Conservation (phyloP, 78 protist species). For the Emiliania huxleyi region DNA sequence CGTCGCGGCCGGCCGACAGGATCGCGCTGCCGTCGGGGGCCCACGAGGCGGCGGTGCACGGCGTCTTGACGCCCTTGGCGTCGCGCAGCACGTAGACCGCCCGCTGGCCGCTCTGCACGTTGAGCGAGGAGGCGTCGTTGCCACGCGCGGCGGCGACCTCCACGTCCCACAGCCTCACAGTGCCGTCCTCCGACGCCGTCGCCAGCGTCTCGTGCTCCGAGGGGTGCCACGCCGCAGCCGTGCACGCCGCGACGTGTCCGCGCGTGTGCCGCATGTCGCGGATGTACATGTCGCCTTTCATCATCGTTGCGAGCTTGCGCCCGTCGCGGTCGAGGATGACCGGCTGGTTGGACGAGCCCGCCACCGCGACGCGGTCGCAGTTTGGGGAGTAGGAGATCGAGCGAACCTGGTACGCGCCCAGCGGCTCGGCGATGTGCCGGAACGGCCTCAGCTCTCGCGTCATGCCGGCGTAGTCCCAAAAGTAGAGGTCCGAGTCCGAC, state of each 20-base stretch:
- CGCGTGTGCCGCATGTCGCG: not conserved
- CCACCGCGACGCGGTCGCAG: not conserved
- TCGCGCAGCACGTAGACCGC: not conserved
- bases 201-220: not conserved
- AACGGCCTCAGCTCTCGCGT: not conserved
- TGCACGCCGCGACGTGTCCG: not conserved
- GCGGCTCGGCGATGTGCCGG: not conserved
- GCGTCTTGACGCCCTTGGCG: not conserved
- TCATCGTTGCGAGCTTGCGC: not conserved
- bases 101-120: not conserved
- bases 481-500: not conserved
- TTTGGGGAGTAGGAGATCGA: not conserved
- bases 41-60: not conserved
- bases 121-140: not conserved
- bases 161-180: not conserved
- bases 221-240: not conserved
- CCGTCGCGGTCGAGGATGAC: constrained; percentile 7
- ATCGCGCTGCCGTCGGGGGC: not conserved
- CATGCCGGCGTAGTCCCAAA: constrained; percentile 16
- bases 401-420: not conserved
- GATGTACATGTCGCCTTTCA: constrained; percentile 17
- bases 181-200: not conserved
- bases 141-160: not conserved
- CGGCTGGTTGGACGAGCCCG: not conserved
- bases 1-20: not conserved